Evolutionary conservation across 169 alveolate genomes (phyloP).

Genomic region (Theileria parva): DNA sequence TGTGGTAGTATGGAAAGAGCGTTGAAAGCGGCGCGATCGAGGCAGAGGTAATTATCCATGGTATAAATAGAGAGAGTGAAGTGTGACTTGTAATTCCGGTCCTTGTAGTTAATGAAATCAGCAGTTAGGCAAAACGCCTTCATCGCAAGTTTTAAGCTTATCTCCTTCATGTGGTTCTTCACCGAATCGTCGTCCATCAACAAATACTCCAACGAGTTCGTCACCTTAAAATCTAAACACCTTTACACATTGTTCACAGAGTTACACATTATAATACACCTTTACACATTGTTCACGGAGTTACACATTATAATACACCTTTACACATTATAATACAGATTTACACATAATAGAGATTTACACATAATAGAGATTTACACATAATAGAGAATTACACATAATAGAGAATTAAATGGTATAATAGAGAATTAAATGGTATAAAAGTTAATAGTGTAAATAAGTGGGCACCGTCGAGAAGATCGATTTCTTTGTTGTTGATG

Average conservation of each 20-base stretch:
- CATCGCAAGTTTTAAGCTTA: slow-evolving; percentile 64
- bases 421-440: too few species aligned
- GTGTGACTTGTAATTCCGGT: slow-evolving; percentile 46
- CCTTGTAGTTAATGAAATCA: slow-evolving; percentile 58
- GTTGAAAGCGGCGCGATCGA: slow-evolving; percentile 78
- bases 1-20: slow-evolving; percentile 72
- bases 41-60: slow-evolving; percentile 68
- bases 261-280: too few species aligned
- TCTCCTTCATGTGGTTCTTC: slow-evolving; percentile 70
- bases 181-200: slow-evolving; percentile 67
- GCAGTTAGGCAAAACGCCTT: slow-evolving; percentile 64
- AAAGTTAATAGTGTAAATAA: neutral
- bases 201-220: slow-evolving; percentile 63
- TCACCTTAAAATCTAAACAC: slow-evolving; percentile 60
- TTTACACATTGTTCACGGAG: too few species aligned
- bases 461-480: slow-evolving; percentile 22
- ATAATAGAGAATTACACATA: too few species aligned
- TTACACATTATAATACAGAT: too few species aligned
- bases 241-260: too few species aligned
- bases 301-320: too few species aligned
- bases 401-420: too few species aligned
- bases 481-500: neutral
- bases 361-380: too few species aligned
- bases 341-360: too few species aligned
- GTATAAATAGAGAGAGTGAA: slow-evolving; percentile 64